phyloP scores from a whole-genome alignment of 805 yeast species.

The Ogataea nitratoaversa region DNA sequence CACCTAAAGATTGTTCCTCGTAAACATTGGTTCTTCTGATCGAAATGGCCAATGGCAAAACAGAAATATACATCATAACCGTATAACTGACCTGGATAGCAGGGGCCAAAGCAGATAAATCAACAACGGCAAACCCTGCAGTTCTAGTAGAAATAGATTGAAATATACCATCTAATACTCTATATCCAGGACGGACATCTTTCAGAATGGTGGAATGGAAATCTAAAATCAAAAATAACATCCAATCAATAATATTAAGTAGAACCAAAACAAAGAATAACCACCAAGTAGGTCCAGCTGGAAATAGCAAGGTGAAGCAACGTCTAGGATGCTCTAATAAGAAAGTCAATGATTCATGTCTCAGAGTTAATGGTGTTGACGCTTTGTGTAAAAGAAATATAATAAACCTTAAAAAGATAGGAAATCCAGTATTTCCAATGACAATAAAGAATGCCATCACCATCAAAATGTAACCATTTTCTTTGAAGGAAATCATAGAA shows the following conservation, averaged over 20 bases:
- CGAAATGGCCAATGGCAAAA: slow-evolving; percentile 91
- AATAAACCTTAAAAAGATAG: slow-evolving; percentile 71
- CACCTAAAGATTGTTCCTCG: slow-evolving; percentile 95
- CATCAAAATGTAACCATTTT: slow-evolving; percentile 61
- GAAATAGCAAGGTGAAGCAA: slow-evolving; percentile 89
- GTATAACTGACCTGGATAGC: slow-evolving; percentile 90
- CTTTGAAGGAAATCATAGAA: slow-evolving; percentile 67
- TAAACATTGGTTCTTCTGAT: slow-evolving; percentile 96
- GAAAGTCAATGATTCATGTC: slow-evolving; percentile 76
- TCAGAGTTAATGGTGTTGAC: slow-evolving; percentile 59
- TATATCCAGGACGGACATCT: slow-evolving; percentile 58
- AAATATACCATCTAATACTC: slow-evolving; percentile 77
- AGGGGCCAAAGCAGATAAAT: slow-evolving; percentile 70
- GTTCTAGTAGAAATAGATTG: slow-evolving; percentile 94
- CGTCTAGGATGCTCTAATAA: slow-evolving; percentile 94
- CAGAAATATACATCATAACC: slow-evolving; percentile 98
- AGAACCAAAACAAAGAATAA: slow-evolving; percentile 66
- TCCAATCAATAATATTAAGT: slow-evolving; percentile 72
- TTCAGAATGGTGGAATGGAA: slow-evolving; percentile 47
- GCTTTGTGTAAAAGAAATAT: slow-evolving; percentile 75
- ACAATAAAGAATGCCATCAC: slow-evolving; percentile 67
- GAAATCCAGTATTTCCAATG: slow-evolving; percentile 94
- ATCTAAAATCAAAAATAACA: slow-evolving; percentile 78
- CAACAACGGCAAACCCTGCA: slow-evolving; percentile 80
- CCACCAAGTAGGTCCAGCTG: slow-evolving; percentile 96